Evolutionary conservation across 305 asterid species (phyloP).

Genomic region (Caryopteris hybrid): DNA sequence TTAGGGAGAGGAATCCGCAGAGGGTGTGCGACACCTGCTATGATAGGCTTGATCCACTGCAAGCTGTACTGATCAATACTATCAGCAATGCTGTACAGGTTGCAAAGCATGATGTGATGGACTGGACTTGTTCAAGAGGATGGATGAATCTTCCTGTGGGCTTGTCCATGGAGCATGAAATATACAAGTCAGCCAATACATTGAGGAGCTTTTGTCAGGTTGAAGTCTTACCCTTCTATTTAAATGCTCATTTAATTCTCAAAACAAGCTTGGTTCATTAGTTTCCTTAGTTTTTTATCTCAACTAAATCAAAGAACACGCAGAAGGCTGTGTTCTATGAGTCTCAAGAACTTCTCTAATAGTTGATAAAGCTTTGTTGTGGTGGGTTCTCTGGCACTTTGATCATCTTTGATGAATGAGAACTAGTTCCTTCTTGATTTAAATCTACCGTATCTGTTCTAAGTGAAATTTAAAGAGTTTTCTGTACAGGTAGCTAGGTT

Average conservation of each 20-base stretch:
- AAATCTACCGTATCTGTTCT: neutral
- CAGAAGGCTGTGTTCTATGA: neutral
- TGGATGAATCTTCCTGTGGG: slow-evolving; percentile 99
- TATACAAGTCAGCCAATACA: slow-evolving; percentile 75
- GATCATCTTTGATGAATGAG: neutral
- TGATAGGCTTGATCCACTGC: slow-evolving; percentile 95
- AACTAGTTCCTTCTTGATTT: neutral
- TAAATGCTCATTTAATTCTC: neutral
- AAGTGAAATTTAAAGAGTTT: slow-evolving; percentile 7
- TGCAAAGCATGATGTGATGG: slow-evolving; percentile 98
- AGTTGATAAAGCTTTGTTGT: neutral
- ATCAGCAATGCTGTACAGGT: slow-evolving; percentile 85
- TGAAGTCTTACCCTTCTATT: neutral
- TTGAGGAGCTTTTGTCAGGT: slow-evolving; percentile 84
- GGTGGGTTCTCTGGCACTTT: neutral
- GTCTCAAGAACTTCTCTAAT: neutral
- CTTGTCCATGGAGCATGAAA: slow-evolving; percentile 92
- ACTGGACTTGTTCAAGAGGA: slow-evolving; percentile 94
- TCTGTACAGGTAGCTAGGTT: slow-evolving; percentile 69
- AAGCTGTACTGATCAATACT: slow-evolving; percentile 74
- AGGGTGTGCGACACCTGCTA: slow-evolving; percentile 97
- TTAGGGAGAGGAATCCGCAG: slow-evolving; percentile 92
- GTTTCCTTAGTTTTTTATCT: neutral
- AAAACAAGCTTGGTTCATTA: neutral
- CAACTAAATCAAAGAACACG: neutral